Base-by-base conservation (phyloP, 345 rosid genomes). In the Salix purpurea region DNA sequence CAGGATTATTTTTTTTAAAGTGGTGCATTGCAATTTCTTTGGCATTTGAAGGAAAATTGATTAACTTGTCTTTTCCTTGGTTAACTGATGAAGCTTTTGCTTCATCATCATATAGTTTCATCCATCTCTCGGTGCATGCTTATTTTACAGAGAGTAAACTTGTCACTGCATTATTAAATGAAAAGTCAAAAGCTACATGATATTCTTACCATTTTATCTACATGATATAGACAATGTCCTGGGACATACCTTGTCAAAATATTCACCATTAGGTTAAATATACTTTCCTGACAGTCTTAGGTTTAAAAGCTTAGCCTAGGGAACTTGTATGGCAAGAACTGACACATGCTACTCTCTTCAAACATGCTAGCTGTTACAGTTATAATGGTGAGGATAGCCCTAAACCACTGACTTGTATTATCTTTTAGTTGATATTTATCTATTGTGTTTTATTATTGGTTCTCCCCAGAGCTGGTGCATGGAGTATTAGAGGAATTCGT, bases 1-100 rank as follows among this genome's bases (percentile, higher is more conserved):
- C 82, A 46, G 56, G 14, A 52, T 74, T 69, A 30, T 52, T 36
- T 71, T 69, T 52, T 42, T 54, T 56, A 6, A 54, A 74, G 52
- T 10, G 37, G 32, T 48, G 2, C 23, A 58, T 60, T 69, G 32
- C 67, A 21, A 6, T 24, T 69, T 54, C 11, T 30, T 6, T 28
- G 32, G n/a, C 18, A 8, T 65, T 65, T 28, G 10, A 65, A 46
- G 50, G 44, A 42, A 65, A 23, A 23, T 42, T 7, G 15, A n/a
- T 10, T 2, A 24, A 64, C 18, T 10, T 44, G 14, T 14, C 42
- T 40, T 60, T 73, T 62, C 44, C 2, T n/a, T 23, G 23, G 34
- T 42, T 54, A 30, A 71, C 19, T 60, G 61, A 28, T 74, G 39
- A 26, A 71, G 64, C 26, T 40, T 58, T 37, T 36, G 9, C 12